Evolutionary conservation across 768 basidiomycete species (phyloP), one percentile per base, ranked within the genome.

Genomic region (Russula sp.): DNA sequence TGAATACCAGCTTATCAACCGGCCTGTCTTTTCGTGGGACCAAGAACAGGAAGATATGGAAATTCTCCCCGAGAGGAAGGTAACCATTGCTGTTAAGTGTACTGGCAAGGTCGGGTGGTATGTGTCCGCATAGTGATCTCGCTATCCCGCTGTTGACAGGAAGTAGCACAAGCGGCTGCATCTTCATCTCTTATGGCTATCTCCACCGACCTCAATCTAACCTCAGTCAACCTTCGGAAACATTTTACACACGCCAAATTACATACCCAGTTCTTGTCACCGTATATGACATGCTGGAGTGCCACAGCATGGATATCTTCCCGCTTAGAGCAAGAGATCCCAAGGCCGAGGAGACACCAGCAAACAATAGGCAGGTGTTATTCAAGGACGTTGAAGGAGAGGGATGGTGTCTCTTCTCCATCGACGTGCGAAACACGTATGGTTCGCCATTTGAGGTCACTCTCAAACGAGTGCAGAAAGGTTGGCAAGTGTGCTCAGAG

Each of bases 251-350:
- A 32, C 88, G 97, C 29, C 93, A 92, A 69, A 73, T 98, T 56
- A 83, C 87, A 35, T 93, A 93, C 70, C 93, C 95, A 5, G 80
- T 98, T 65, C 80, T 89, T 68, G 89, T 97, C 61, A 96, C 95
- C 3, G 97, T 98, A 13, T 97, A 98, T 71, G 90, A 91, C 67
- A 95, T 95, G 79, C 83, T 98, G 34, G 91, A 96, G 72, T 91
- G 90, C 68, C 81, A 86, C 65, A 79, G 80, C 42, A 87, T 98
- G 84, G 87, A 91, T 66, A 77, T 97, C 63, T 74, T 93, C 39
- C 85, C 89, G 14, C 83, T 90, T 65, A 77, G 80, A 13, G 70
- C 67, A 25, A 61, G 65, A 22, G 65, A 66, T 18, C 54, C 66
- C 36, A 67, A 64, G 45, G 58, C 56, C 1, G 48, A 57, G 25